Evolutionary conservation across 1,284 basidiomycete species (phyloP), one percentile per base, ranked within the genome.

Genomic region (Boletellus sp.): DNA sequence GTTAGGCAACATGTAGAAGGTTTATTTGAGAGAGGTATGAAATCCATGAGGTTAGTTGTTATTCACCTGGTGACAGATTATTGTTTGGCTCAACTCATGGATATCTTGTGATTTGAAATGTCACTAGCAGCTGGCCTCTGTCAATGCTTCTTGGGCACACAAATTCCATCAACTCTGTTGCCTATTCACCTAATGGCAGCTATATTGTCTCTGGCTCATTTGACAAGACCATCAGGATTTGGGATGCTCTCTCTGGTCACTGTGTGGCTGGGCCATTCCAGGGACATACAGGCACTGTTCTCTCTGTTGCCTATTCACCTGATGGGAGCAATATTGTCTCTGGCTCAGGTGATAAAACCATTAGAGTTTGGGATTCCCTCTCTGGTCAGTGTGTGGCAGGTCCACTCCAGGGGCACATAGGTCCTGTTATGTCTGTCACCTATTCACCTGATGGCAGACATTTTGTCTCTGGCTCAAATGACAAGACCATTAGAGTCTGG

Each of bases 281-380:
- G 1, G 50, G 30, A 2, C 50, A 57, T 2, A 32, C 4, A 11
- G 0, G 3, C 2, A 0, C 0, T 3, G 10, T 59, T 5, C 8
- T 0, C 4, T 43, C 54, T 37, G 2, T 60, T 38, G 49, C 39
- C 35, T 60, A 53, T 29, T 57, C 53, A 0, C 26, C 44, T 45
- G 30, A 47, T 58, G 49, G 58, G 4, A 41, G 6, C 8, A 13
- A 48, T 1, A 39, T 60, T 47, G 46, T 38, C 20, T 53, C 56
- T 55, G 55, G 44, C 10, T 50, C 54, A 17, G 0, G 9, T 5
- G 58, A 59, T 2, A 3, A 7, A 0, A 50, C 47, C 4, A 5
- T 57, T 4, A 54, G 37, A 13, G 16, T 57, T 2, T 57, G 58
- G 53, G 3, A 47, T 53, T n/a, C n/a, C n/a, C n/a, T n/a, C n/a